Base-by-base conservation (phyloP, 2,329 filamentous ascomycete species). In the Truncatella angustata region DNA sequence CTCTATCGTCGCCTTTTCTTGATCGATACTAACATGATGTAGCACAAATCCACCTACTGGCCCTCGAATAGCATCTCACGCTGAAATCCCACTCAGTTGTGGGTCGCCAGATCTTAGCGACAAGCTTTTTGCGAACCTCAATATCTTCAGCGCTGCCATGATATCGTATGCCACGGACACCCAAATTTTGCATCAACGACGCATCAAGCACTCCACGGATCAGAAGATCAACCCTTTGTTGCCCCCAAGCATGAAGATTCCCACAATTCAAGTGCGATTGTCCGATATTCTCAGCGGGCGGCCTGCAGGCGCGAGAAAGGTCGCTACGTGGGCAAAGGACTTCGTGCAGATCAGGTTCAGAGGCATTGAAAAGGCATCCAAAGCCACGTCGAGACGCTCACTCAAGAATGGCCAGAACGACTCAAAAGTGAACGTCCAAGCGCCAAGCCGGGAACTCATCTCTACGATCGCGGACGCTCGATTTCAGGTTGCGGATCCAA, bases 331-430 rank as follows among this genome's bases (percentile, higher is more conserved):
- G 85, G 83, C 82, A 2, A 73, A 76, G 36, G 78, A 88, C 53
- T 75, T 76, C 32, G 73, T 88, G 24, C 75, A 77, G 46, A 71
- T 89, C 46, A 74, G 72, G n/a, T 85, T 85, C 60, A 76, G 70
- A 54, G 77, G 74, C 12, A 66, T 80, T 23, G 69, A 71, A 53
- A 58, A 54, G 23, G 50, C 52, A 30, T 57, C 49, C 6, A 50
- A 34, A 24, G 45, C 40, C 6, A 48, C 23, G 12, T 43, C 35
- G 45, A 26, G 36, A 35, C 47, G 47, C n/a, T n/a, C n/a, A n/a
- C n/a, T n/a, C 23, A 11, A 42, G n/a, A 48, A 51, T 48, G 26
- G 50, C 10, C 52, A 43, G 14, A 53, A 43, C 11, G 49, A 36
- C 23, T 43, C 50, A 2, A 56, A 50, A 4, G 40, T 37, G 26